Evolutionary conservation across 805 yeast species (phyloP).

Genomic region (Isabelozyma rhagii): DNA sequence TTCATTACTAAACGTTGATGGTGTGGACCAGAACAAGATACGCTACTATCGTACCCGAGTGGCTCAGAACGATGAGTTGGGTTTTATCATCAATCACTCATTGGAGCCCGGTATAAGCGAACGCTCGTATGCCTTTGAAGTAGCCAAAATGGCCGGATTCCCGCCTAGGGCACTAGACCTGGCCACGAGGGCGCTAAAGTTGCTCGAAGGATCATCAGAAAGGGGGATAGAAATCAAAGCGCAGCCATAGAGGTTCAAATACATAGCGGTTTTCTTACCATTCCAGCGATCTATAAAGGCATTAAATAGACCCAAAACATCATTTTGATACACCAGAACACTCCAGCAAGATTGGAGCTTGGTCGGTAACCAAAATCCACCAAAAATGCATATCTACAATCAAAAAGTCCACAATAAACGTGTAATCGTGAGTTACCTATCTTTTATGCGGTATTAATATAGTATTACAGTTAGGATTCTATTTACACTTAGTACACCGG

Average conservation of each 20-base stretch:
- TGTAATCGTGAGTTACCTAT: too few relatives aligned
- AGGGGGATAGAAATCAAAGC: too few relatives aligned
- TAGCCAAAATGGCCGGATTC: conserved; percentile 78
- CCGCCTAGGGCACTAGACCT: conserved; percentile 55
- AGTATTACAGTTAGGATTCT: background rate
- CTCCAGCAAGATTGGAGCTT: background rate
- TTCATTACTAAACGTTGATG: conserved; percentile 29
- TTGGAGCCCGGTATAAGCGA: conserved; percentile 66
- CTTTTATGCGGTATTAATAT: background rate
- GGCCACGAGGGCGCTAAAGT: conserved; percentile 38
- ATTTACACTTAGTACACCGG: conserved; percentile 1
- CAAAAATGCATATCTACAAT: too few relatives aligned
- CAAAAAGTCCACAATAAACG: too few relatives aligned
- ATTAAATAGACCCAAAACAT: too few relatives aligned
- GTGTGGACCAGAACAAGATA: conserved; percentile 21
- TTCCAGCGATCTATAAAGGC: too few relatives aligned
- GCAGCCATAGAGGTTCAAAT: too few relatives aligned
- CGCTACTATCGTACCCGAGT: conserved; percentile 33
- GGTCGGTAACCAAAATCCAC: background rate
- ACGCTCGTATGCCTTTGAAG: conserved; percentile 72
- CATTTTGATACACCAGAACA: background rate
- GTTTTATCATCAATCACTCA: conserved; percentile 50
- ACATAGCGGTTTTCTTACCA: too few relatives aligned
- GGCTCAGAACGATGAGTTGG: conserved; percentile 4
- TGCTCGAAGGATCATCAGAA: background rate